A percentile compares a stretch with the other conserved stretches of the same genome.
Evolutionary conservation across 257 asterid species (phyloP).

Genomic region (Nicotiana benthamiana): DNA sequence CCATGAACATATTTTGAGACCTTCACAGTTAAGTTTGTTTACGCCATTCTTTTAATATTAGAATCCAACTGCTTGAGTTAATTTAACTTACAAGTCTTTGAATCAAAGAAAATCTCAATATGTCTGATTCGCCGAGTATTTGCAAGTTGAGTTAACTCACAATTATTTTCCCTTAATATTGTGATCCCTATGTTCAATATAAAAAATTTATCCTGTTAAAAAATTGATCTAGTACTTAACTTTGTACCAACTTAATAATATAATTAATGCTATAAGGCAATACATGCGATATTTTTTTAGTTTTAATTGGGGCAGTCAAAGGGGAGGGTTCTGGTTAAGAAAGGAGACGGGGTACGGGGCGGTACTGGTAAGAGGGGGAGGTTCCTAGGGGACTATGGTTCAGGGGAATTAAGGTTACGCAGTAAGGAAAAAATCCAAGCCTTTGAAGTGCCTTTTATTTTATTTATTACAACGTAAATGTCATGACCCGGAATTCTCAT

Average conservation of each 20-base stretch:
- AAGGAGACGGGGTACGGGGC: too few species aligned
- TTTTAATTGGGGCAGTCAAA: too few species aligned
- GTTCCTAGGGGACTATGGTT: too few species aligned
- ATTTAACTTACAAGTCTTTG: not conserved
- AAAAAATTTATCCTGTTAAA: not conserved
- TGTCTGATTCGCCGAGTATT: not conserved
- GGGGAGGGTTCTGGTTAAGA: too few species aligned
- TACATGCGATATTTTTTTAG: not conserved
- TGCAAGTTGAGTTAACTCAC: not conserved
- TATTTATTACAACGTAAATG: too few species aligned
- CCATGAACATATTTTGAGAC: not conserved
- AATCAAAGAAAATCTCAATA: not conserved
- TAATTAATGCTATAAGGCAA: not conserved
- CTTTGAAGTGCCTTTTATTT: too few species aligned
- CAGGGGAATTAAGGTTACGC: too few species aligned
- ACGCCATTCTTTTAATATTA: not conserved
- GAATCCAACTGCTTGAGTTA: not conserved
- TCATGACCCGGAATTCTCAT: too few species aligned
- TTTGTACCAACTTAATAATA: not conserved
- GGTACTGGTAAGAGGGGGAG: too few species aligned
- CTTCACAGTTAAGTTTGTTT: not conserved
- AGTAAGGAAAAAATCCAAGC: too few species aligned
- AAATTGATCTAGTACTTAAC: not conserved
- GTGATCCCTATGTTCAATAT: not conserved
- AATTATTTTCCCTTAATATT: not conserved